Base-by-base conservation (phyloP, 129 eudicot species). In the Saussurea involucrata region DNA sequence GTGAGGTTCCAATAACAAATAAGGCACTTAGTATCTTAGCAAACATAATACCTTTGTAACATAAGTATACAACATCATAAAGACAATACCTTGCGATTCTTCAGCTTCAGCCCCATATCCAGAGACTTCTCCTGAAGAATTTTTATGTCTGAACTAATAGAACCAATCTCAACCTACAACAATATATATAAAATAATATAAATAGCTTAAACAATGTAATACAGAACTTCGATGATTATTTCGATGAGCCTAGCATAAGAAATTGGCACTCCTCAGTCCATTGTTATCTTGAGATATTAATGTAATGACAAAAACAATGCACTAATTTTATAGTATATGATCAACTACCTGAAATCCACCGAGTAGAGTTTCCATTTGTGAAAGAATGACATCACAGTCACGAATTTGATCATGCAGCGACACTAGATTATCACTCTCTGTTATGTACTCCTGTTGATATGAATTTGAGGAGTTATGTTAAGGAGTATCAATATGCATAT, bases 81-180 rank as follows among this genome's bases (percentile, higher is more conserved):
- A 37, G 49, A 69, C 5, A 42, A 24, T 89, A 95, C 98, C 98
- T 95, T 95, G 68, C 98, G 96, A 82, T 95, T 95, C 78, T 95
- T 95, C 75, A 95, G 96, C 91, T 88, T 95, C 73, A 95, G 83
- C 53, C 98, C 98, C 98, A 95, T 95, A 71, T 95, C 97, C 90
- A 95, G 86, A 72, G 98, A 95, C 79, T 92, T 95, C 84, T 95
- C 98, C 78, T 95, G 98, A 71, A 95, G 97, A 68, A 95, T 87
- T 83, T 91, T 91, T 67, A 95, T 95, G 87, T 95, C 98, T 61
- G 98, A 89, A 76, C 98, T 95, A 75, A 95, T 95, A 24, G 98
- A 95, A 73, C 98, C 98, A 67, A 95, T 95, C 80, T 95, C 98
- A 73, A 84, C 92, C 98, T 95, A 63, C 33, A 73, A 85, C 55